Percentiles rank a stretch among this genome's conserved stretches.
Conservation (phyloP, 441 rosid species). For the Gossypium aridum region DNA sequence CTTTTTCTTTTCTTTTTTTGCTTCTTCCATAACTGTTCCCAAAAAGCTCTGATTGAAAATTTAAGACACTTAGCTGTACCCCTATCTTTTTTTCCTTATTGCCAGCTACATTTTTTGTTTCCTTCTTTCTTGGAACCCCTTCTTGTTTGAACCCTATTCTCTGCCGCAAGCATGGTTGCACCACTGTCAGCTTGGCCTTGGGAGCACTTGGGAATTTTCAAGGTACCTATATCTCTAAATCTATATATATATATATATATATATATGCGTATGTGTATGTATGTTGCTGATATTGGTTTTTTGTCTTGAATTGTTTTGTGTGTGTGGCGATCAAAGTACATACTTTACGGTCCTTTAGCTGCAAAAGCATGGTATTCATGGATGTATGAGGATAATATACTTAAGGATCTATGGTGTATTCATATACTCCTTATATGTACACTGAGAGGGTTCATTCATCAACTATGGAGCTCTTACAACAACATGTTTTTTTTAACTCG, state of each 20-base stretch:
- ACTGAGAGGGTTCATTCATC: constrained; percentile 33
- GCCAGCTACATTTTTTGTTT: too few relatives aligned
- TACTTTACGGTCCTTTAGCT: constrained; percentile 65
- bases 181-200: constrained; percentile 81
- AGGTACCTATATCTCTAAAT: constrained; percentile 32
- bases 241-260: not conserved
- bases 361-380: constrained; percentile 49
- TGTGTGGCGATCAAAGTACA: constrained; percentile 36
- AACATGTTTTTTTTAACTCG: constrained; percentile 59
- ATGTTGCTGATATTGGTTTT: not conserved
- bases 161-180: constrained; percentile 30
- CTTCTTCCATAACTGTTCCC: not conserved
- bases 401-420: constrained; percentile 52
- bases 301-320: not conserved
- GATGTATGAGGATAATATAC: constrained; percentile 38
- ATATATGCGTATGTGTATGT: not conserved
- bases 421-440: constrained; percentile 45
- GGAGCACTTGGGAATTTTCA: constrained; percentile 67
- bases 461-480: constrained; percentile 33
- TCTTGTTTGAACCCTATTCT: too few relatives aligned
- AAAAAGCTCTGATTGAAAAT: not conserved
- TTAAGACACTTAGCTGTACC: not conserved
- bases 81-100: too few relatives aligned
- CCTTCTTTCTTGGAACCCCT: too few relatives aligned
- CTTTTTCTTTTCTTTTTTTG: too few relatives aligned